A percentile compares a stretch with the other conserved stretches of the same genome.
Conservation (phyloP, 2,329 filamentous ascomycete genomes). For the Trichoderma brevicompactum region DNA sequence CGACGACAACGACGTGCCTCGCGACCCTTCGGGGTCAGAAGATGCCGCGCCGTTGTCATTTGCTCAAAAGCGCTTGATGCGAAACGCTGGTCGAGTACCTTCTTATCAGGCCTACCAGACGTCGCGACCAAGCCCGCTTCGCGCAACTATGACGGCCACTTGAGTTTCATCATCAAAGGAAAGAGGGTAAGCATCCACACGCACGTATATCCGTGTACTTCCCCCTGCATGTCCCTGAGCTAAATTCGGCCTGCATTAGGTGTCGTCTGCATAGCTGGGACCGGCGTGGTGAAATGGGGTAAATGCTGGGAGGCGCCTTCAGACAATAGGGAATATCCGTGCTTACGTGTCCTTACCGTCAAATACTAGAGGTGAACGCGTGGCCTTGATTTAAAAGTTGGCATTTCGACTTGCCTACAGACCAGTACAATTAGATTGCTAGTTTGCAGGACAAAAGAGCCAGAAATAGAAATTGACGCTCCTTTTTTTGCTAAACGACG, state of each 20-base stretch:
- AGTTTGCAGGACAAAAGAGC: slow-evolving; percentile 23
- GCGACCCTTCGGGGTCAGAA: slow-evolving; percentile 48
- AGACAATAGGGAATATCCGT: slow-evolving; percentile 17
- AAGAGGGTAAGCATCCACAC: slow-evolving; percentile 37
- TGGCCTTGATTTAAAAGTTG: slow-evolving; percentile 21
- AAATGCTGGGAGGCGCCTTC: slow-evolving; percentile 24
- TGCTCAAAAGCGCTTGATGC: slow-evolving; percentile 54
- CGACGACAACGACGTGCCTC: slow-evolving; percentile 48
- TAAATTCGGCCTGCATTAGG: neutral
- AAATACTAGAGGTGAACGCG: slow-evolving; percentile 24
- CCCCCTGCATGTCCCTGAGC: neutral
- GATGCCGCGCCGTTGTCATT: slow-evolving; percentile 51
- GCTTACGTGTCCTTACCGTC: slow-evolving; percentile 17
- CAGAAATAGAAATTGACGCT: slow-evolving; percentile 21
- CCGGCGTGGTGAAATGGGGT: slow-evolving; percentile 24
- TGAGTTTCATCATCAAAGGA: slow-evolving; percentile 49
- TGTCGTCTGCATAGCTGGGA: slow-evolving; percentile 28
- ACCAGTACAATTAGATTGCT: slow-evolving; percentile 21
- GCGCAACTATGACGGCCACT: slow-evolving; percentile 67
- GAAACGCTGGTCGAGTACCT: slow-evolving; percentile 52
- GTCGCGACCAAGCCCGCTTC: slow-evolving; percentile 69
- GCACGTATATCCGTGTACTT: neutral
- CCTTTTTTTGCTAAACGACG: slow-evolving; percentile 7
- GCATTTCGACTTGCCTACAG: slow-evolving; percentile 10
- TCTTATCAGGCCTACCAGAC: slow-evolving; percentile 53